Evolutionary conservation across 2,329 filamentous ascomycete species (phyloP), one percentile per base, ranked within the genome.

Genomic region (Teratosphaeria zuluensis): DNA sequence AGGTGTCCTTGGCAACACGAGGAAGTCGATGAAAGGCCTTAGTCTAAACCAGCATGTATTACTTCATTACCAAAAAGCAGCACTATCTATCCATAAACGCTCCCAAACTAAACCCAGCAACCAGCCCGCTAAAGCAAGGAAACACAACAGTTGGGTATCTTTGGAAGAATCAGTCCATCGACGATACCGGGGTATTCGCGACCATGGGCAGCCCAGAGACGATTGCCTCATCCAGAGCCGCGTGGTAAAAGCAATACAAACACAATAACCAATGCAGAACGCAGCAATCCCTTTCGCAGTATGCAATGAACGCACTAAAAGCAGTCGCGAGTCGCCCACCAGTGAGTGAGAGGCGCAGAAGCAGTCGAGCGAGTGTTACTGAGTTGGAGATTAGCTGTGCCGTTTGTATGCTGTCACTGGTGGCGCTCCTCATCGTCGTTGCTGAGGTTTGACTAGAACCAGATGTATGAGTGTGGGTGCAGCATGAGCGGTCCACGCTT

Each of bases 171-270:
- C 54, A 56, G 14, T 58, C 56, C 21, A 53, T 58, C 56, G 55
- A 54, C 51, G 56, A 54, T 48, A 48, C 38, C 11, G 56, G 56
- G 56, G 56, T 58, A 58, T 58, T 58, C 56, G 56, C 56, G 56
- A 58, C 56, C 42, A 48, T 21, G 42, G 54, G 51, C 24, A 30
- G 28, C 31, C 12, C 35, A n/a, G n/a, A 32, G 54, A 30, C 54
- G 19, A 7, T 19, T 52, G 24, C 24, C 56, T 31, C 32, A 46
- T 28, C 42, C 30, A 32, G n/a, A 54, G 24, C 51, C 21, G n/a
- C 33, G 19, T 12, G 51, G 31, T 31, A 28, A 32, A 58, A 51
- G 42, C 55, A 33, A 56, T 32, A 51, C 42, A 52, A 57, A 32
- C 56, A 57, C 19, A 28, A 33, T 57, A 48, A 58, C 51, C 51